A percentile compares a stretch with the other conserved stretches of the same genome.
These are phyloP conservation scores for Karstenula rhodostoma DNA, from an alignment of 2,329 filamentous ascomycete species.

Conservation along the genomic window DNA sequence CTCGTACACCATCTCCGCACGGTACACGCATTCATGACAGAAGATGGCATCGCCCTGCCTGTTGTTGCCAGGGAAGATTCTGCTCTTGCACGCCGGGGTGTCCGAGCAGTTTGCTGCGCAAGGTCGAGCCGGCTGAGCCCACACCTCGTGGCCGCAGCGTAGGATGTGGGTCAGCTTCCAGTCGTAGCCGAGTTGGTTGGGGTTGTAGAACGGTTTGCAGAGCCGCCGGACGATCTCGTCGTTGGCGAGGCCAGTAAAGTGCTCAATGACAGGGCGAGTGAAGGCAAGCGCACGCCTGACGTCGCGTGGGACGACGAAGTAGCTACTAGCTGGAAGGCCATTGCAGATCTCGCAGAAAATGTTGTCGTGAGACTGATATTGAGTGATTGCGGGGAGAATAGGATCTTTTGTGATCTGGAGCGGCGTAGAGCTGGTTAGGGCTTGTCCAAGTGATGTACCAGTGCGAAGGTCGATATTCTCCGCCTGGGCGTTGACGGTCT, in stretches of 20 bases:
- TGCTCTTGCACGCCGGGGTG: neutral
- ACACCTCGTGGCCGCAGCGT: conserved; percentile 27
- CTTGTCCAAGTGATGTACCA: neutral
- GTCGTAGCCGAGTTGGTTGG: neutral
- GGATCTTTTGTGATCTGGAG: neutral
- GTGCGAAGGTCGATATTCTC: conserved; percentile 3
- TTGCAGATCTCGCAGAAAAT: conserved; percentile 29
- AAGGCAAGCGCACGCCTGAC: conserved; percentile 22
- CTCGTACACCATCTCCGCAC: conserved; percentile 23
- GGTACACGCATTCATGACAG: conserved; percentile 23
- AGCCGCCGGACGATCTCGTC: conserved; percentile 1
- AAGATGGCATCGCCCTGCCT: conserved; percentile 20
- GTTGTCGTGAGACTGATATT: conserved; percentile 10
- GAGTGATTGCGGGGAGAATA: conserved; percentile 1
- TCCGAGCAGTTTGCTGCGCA: conserved; percentile 25
- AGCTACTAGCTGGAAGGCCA: conserved; percentile 25
- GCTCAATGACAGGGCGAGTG: conserved; percentile 16
- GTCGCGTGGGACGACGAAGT: conserved; percentile 6
- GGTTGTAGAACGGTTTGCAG: conserved; percentile 12
- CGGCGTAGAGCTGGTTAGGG: neutral
- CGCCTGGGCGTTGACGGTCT: neutral
- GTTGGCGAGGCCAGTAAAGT: neutral
- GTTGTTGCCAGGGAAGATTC: conserved; percentile 4
- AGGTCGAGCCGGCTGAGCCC: conserved; percentile 1
- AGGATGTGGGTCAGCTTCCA: conserved; percentile 19